These are phyloP conservation scores for Canavalia gladiata DNA, from an alignment of 306 rosid genomes.

Conservation along the genomic window DNA sequence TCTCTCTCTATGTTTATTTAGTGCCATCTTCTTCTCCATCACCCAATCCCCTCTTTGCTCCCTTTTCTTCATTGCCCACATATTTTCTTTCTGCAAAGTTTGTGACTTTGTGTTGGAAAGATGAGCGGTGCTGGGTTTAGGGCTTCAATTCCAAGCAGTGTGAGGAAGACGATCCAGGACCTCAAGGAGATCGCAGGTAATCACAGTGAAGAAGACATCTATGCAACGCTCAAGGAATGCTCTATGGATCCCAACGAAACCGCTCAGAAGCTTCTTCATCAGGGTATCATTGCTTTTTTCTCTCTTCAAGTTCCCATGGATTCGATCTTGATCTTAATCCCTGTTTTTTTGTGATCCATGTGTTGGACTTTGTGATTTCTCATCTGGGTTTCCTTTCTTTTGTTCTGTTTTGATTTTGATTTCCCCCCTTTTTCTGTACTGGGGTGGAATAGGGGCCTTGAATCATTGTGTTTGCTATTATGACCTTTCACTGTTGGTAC, in stretches of 20 bases:
- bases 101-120: conserved; percentile 54
- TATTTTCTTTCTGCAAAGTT: conserved; percentile 30
- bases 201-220: conserved; percentile 87
- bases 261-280: conserved; percentile 85
- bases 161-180: conserved; percentile 78
- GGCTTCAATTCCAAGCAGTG: conserved; percentile 85
- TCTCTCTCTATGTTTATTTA: conserved; percentile 42
- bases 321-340: conserved; percentile 51
- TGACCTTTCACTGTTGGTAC: conserved; percentile 57
- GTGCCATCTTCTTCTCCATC: conserved; percentile 28
- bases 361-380: conserved; percentile 41
- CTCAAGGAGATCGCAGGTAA: conserved; percentile 87
- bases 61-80: conserved; percentile 42
- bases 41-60: conserved; percentile 54
- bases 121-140: conserved; percentile 84
- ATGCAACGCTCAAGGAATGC: conserved; percentile 96
- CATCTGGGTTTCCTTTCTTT: conserved; percentile 47
- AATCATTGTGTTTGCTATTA: conserved; percentile 55
- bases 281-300: conserved; percentile 65
- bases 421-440: background rate
- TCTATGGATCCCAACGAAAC: conserved; percentile 99
- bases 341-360: conserved; percentile 60
- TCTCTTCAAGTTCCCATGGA: background rate
- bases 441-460: conserved; percentile 47
- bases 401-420: conserved; percentile 46